Conservation (phyloP, 202 grass and related monocot genomes). For the Dendrocalamus latiflorus region DNA sequence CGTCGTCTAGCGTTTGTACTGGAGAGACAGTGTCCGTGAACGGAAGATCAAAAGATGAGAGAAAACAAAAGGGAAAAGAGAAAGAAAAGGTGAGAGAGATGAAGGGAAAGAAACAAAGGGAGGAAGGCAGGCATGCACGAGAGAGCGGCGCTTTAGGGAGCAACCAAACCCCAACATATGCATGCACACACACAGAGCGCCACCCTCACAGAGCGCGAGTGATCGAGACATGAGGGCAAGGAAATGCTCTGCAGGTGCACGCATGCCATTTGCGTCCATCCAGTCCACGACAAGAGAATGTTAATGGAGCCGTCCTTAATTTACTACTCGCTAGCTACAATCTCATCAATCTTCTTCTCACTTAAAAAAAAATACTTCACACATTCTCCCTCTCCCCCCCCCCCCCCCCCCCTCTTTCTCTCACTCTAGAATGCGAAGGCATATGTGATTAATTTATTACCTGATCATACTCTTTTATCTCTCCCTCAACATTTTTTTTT, state of each 20-base stretch:
- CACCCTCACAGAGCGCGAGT: neutral
- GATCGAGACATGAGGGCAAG: neutral
- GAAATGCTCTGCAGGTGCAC: constrained; percentile 31
- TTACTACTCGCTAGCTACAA: neutral
- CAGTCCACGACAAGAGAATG: constrained; percentile 30
- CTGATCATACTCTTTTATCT: neutral
- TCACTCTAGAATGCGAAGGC: neutral
- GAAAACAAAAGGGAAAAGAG: neutral
- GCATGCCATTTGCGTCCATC: constrained; percentile 48
- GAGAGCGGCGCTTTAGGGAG: constrained; percentile 30
- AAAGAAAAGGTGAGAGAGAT: neutral
- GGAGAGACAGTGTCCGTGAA: constrained; percentile 21
- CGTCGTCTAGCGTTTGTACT: constrained; percentile 13
- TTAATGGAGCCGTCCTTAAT: constrained; percentile 3
- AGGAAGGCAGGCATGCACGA: neutral
- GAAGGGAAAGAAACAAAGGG: neutral
- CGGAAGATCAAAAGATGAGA: neutral
- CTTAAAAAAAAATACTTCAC: neutral
- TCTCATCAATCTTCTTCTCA: neutral
- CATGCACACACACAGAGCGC: neutral
- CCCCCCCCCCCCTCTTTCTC: too few species aligned
- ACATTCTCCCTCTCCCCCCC: too few species aligned
- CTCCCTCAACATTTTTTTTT: neutral
- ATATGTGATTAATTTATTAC: neutral
- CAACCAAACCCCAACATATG: constrained; percentile 16